phyloP scores from a whole-genome alignment of 2,329 filamentous ascomycete genomes.

The Colletotrichum simmondsii region DNA sequence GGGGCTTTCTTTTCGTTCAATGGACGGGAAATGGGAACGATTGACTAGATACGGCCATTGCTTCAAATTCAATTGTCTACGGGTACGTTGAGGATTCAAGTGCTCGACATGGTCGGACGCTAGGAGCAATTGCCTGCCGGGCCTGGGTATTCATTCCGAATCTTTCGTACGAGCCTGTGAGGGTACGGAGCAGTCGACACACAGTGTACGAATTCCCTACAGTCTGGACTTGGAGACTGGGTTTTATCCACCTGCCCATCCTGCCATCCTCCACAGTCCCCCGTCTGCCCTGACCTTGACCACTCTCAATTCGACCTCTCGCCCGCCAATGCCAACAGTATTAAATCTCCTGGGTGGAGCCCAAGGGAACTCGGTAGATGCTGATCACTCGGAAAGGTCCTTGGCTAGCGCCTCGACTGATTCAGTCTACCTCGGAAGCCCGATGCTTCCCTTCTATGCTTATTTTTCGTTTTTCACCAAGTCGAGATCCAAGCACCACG shows the following conservation, averaged over 20 bases:
- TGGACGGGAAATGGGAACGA: not conserved
- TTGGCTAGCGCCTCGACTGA: slow-evolving; percentile 18
- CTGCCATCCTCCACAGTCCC: slow-evolving; percentile 15
- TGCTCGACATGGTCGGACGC: not conserved
- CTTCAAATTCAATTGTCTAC: not conserved
- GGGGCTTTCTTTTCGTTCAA: not conserved
- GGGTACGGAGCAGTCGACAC: not conserved
- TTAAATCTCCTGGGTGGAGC: slow-evolving; percentile 29
- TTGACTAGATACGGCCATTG: not conserved
- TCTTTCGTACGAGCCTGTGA: not conserved
- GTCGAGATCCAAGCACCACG: not conserved
- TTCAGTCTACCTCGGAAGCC: slow-evolving; percentile 20
- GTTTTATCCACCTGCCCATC: not conserved
- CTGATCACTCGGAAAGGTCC: slow-evolving; percentile 29
- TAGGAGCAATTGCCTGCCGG: not conserved
- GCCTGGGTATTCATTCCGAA: not conserved
- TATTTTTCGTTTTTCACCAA: not conserved
- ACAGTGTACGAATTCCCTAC: not conserved
- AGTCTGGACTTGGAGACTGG: not conserved
- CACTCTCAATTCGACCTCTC: slow-evolving; percentile 4
- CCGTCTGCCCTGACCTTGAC: slow-evolving; percentile 21
- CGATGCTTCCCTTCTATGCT: slow-evolving; percentile 3
- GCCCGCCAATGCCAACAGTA: slow-evolving; percentile 29
- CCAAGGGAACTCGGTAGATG: slow-evolving; percentile 25
- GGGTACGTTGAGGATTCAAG: not conserved